A percentile compares a stretch with the other conserved stretches of the same genome.
phyloP scores from a whole-genome alignment of 78 protist species.

The Dictyostelium firmibasis region DNA sequence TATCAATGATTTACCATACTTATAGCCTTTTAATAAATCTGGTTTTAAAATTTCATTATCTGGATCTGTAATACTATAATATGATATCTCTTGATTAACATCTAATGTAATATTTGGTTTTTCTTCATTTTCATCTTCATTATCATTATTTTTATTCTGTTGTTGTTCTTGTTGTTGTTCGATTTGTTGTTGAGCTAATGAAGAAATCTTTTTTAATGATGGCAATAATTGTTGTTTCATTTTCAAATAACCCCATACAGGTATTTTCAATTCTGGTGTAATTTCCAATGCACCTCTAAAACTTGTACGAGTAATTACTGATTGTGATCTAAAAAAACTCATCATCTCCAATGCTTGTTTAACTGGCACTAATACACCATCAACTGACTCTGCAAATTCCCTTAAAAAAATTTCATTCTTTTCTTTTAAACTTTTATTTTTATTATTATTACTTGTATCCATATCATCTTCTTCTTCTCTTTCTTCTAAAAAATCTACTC shows the following conservation, averaged over 20 bases:
- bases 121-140: not conserved
- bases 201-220: constrained; percentile 63
- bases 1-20: constrained; percentile 81
- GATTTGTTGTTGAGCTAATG: constrained; percentile 16
- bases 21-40: constrained; percentile 76
- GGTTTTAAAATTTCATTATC: constrained; percentile 64
- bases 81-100: constrained; percentile 40
- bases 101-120: not conserved
- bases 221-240: constrained; percentile 64
- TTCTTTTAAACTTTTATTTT: constrained; percentile 16
- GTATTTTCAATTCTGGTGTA: constrained; percentile 11
- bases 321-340: constrained; percentile 81
- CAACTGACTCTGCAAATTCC: constrained; percentile 70
- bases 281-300: constrained; percentile 74
- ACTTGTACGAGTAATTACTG: constrained; percentile 61
- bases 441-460: not conserved
- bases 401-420: constrained; percentile 80
- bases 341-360: constrained; percentile 82
- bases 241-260: constrained; percentile 63
- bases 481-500: constrained; percentile 78
- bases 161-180: not conserved
- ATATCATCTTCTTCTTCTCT: constrained; percentile 13
- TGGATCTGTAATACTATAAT: constrained; percentile 66
- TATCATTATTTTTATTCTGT: not conserved
- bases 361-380: constrained; percentile 83